A percentile compares a stretch with the other conserved stretches of the same genome.
phyloP scores from a whole-genome alignment of 805 yeast species.

The Candida boleticola region DNA sequence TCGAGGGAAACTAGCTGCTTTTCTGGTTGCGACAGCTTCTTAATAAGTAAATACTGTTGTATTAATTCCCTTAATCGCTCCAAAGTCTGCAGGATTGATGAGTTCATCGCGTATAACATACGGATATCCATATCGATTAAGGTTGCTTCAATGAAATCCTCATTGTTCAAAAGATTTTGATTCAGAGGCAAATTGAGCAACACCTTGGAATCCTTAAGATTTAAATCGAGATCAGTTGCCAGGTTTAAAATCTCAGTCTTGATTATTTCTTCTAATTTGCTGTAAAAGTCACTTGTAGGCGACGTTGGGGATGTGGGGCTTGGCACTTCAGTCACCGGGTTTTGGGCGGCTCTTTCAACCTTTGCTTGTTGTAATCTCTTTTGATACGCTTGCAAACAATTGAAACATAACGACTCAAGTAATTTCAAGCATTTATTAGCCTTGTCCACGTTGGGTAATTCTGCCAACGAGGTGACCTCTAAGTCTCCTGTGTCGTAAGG shows the following conservation, averaged over 20 bases:
- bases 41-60: background rate
- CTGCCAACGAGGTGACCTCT: constrained; percentile 27
- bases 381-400: constrained; percentile 36
- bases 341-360: constrained; percentile 18
- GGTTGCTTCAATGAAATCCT: constrained; percentile 21
- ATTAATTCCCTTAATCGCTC: constrained; percentile 17
- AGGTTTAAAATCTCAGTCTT: constrained; percentile 15
- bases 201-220: constrained; percentile 15
- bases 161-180: constrained; percentile 12
- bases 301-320: constrained; percentile 4
- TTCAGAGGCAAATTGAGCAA: constrained; percentile 16
- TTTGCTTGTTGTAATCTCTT: constrained; percentile 31
- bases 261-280: constrained; percentile 18
- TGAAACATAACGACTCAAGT: constrained; percentile 24
- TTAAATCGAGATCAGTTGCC: constrained; percentile 24
- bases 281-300: background rate
- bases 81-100: constrained; percentile 26
- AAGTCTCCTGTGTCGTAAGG: constrained; percentile 41
- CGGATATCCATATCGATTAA: constrained; percentile 41
- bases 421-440: constrained; percentile 27
- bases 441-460: constrained; percentile 23
- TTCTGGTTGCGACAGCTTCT: constrained; percentile 14
- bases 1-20: constrained; percentile 4
- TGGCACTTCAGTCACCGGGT: background rate
- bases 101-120: constrained; percentile 24